Evolutionary conservation across 2,329 filamentous ascomycete species (phyloP), one percentile per base, ranked within the genome.

Genomic region (Phoma herbarum): DNA sequence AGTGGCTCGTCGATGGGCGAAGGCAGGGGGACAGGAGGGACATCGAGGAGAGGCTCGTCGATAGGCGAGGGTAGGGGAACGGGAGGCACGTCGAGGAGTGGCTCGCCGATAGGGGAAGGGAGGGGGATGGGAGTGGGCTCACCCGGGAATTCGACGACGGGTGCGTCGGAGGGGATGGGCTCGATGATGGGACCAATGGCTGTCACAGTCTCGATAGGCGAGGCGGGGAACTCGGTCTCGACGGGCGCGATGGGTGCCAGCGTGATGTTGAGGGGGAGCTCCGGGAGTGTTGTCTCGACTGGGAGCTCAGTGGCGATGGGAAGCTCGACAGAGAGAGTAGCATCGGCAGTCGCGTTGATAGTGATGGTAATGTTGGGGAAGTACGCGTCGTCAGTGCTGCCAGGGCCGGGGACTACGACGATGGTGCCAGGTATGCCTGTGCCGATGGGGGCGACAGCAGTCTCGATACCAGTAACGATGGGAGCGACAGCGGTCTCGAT

Each of bases 121-220:
- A 46, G 33, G 16, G 45, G 29, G 16, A 49, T 29, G 28, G 45
- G 45, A 23, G 41, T 48, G 9, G 29, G 57, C 61, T 61, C 41
- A 61, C 61, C 61, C 49, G 58, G 54, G 52, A 62, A 58, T 22
- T 62, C 50, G 1, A 61, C 23, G 14, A 52, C 39, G 1, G 58
- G 51, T 16, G 47, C 33, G 26, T 51, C 44, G 8, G 43, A 33
- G 12, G 48, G 48, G 33, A 59, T 50, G 20, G 55, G 37, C 28
- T 47, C 56, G 39, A 41, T 44, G 45, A 56, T 25, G 46, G 52
- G 44, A 2, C 26, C 45, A 25, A 44, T 22, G 28, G 35, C 25
- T 11, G 48, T 52, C 22, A 52, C 31, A 8, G 48, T 57, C 48
- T 42, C 44, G 28, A 53, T 42, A 22, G 50, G 42, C 14, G 44